Evolutionary conservation across 306 rosid genomes (phyloP).

Genomic region (Vicia faba): DNA sequence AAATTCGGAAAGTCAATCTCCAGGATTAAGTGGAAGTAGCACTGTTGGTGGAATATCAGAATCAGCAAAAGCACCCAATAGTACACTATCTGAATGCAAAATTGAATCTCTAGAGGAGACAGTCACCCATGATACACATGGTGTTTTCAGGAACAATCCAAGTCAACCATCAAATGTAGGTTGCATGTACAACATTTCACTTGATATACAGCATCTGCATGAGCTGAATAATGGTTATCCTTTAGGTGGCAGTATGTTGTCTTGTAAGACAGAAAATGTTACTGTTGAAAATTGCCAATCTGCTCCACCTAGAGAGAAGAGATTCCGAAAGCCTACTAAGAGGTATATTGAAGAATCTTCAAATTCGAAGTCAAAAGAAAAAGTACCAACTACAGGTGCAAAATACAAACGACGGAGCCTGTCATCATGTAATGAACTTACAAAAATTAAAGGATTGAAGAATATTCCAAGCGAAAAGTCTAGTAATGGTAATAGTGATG

Average conservation of each 20-base stretch:
- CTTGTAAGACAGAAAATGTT: constrained; percentile 49
- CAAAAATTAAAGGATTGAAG: constrained; percentile 47
- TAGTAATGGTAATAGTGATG: constrained; percentile 48
- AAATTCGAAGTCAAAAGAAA: constrained; percentile 51
- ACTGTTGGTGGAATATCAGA: constrained; percentile 69
- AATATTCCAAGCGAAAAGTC: constrained; percentile 51
- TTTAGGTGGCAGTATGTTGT: constrained; percentile 44
- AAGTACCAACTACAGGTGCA: constrained; percentile 41
- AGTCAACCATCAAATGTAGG: constrained; percentile 53
- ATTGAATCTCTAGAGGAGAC: constrained; percentile 50
- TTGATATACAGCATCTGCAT: constrained; percentile 42
- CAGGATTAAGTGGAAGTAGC: constrained; percentile 79
- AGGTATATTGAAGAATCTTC: constrained; percentile 80
- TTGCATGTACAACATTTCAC: constrained; percentile 49
- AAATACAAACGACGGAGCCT: constrained; percentile 40
- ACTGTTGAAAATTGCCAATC: constrained; percentile 47
- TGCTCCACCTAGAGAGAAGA: constrained; percentile 60
- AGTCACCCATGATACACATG: constrained; percentile 44
- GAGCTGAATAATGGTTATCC: constrained; percentile 47
- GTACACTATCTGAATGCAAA: constrained; percentile 61
- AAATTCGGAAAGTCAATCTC: constrained; percentile 71
- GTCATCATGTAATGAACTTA: constrained; percentile 37
- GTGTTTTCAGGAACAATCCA: constrained; percentile 52
- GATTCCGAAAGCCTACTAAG: constrained; percentile 75
- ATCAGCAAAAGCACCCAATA: constrained; percentile 56